Conservation (phyloP, 306 rosid species). For the Myrica gale region DNA sequence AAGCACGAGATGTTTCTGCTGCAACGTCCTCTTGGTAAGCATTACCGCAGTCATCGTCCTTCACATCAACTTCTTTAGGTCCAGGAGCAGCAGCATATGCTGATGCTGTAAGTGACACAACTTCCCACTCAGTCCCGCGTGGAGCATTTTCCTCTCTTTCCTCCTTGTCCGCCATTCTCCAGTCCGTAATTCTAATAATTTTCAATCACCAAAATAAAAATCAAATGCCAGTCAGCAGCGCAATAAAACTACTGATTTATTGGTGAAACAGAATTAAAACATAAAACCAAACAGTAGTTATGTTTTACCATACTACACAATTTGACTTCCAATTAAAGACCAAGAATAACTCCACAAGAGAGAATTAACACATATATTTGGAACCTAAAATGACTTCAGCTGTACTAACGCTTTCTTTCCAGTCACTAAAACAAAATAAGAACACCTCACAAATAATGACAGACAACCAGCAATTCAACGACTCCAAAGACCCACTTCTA, state of each 20-base stretch:
- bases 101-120: conserved; percentile 89
- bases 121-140: conserved; percentile 96
- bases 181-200: conserved; percentile 7
- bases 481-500: background rate
- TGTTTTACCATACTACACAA: background rate
- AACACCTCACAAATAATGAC: background rate
- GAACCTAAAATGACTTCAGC: background rate
- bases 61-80: conserved; percentile 50
- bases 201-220: background rate
- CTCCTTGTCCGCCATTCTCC: conserved; percentile 70
- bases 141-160: conserved; percentile 59
- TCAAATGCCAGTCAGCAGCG: background rate
- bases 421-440: background rate
- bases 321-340: background rate
- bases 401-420: background rate
- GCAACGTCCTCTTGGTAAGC: conserved; percentile 31
- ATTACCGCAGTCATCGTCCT: conserved; percentile 42
- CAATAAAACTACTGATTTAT: background rate
- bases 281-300: background rate
- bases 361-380: background rate
- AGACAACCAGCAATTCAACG: background rate
- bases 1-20: conserved; percentile 74
- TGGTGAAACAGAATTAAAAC: background rate
- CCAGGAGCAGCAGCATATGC: conserved; percentile 91
- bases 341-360: background rate